A percentile compares a stretch with the other conserved stretches of the same genome.
phyloP scores from a whole-genome alignment of 257 asterid species.

The Rehmannia glutinosa region DNA sequence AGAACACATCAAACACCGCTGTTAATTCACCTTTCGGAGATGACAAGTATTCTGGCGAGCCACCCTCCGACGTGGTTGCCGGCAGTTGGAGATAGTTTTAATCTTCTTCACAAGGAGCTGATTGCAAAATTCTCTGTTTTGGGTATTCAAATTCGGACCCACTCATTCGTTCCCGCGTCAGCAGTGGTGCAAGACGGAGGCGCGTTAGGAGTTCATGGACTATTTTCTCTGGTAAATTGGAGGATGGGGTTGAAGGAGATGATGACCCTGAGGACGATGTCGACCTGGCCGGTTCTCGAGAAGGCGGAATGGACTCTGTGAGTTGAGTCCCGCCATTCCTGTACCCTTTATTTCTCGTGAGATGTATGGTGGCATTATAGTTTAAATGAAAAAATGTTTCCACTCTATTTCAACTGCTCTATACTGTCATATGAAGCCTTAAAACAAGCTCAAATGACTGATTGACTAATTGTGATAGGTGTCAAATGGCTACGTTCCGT shows the following conservation, averaged over 20 bases:
- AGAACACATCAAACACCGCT: background rate
- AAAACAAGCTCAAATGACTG: too few species aligned
- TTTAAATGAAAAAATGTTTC: too few species aligned
- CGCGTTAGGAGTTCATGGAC: slow-evolving; percentile 30
- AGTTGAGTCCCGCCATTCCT: slow-evolving; percentile 20
- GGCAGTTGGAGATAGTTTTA: slow-evolving; percentile 29
- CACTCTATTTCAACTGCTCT: too few species aligned
- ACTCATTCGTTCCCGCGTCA: slow-evolving; percentile 21
- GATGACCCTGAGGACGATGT: slow-evolving; percentile 35
- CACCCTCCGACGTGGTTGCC: slow-evolving; percentile 42
- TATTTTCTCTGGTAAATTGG: slow-evolving; percentile 46
- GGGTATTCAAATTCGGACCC: slow-evolving; percentile 32
- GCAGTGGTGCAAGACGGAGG: slow-evolving; percentile 9
- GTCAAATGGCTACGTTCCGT: background rate
- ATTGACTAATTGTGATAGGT: too few species aligned
- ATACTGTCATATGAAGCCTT: too few species aligned
- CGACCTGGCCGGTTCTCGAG: slow-evolving; percentile 28
- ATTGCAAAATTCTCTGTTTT: slow-evolving; percentile 33
- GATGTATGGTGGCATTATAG: too few species aligned
- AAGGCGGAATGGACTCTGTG: slow-evolving; percentile 45
- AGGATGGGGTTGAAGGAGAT: slow-evolving; percentile 34
- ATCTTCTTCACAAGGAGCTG: slow-evolving; percentile 26
- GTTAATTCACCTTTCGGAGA: slow-evolving; percentile 9
- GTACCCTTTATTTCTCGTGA: background rate
- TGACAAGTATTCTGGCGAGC: slow-evolving; percentile 60